These are phyloP conservation scores for Penicillium verrucosum DNA, from an alignment of 2,329 filamentous ascomycete species.

Conservation along the genomic window DNA sequence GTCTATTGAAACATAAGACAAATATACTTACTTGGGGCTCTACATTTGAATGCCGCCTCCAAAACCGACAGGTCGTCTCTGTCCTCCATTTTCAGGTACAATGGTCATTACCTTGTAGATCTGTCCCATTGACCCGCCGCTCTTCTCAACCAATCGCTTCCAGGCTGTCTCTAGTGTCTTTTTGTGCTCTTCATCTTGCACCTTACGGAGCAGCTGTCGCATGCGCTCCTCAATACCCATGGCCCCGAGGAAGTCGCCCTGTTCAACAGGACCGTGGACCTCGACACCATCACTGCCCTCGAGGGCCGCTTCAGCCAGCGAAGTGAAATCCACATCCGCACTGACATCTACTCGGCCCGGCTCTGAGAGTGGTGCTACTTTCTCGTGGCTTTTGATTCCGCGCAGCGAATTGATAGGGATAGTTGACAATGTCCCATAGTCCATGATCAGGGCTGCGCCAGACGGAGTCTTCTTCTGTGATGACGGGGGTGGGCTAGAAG, in stretches of 20 bases:
- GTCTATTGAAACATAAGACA: background rate
- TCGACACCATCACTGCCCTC: conserved; percentile 75
- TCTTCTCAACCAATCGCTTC: conserved; percentile 77
- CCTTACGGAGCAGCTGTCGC: conserved; percentile 58
- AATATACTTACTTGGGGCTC: conserved; percentile 13
- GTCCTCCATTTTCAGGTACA: conserved; percentile 72
- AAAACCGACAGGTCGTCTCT: conserved; percentile 82
- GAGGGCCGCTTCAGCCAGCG: conserved; percentile 76
- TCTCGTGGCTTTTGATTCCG: conserved; percentile 74
- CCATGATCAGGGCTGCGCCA: conserved; percentile 89
- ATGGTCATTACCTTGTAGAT: conserved; percentile 93
- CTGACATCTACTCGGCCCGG: conserved; percentile 85
- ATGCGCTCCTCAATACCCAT: conserved; percentile 84
- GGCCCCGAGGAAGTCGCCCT: conserved; percentile 71
- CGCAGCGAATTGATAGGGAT: conserved; percentile 87
- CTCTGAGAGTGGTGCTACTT: conserved; percentile 72
- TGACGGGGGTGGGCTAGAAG: conserved; percentile 24
- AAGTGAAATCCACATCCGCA: conserved; percentile 90
- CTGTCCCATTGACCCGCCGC: conserved; percentile 84
- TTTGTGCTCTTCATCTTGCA: conserved; percentile 50
- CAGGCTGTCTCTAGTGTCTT: conserved; percentile 69
- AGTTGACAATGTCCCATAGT: conserved; percentile 78
- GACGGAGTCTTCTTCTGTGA: conserved; percentile 61
- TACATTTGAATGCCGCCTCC: conserved; percentile 59
- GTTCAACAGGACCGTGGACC: conserved; percentile 86